Percentiles rank a stretch among this genome's conserved stretches.
These are phyloP conservation scores for Dacryopinax primogenitus DNA, from an alignment of 768 basidiomycete genomes.

Conservation along the genomic window DNA sequence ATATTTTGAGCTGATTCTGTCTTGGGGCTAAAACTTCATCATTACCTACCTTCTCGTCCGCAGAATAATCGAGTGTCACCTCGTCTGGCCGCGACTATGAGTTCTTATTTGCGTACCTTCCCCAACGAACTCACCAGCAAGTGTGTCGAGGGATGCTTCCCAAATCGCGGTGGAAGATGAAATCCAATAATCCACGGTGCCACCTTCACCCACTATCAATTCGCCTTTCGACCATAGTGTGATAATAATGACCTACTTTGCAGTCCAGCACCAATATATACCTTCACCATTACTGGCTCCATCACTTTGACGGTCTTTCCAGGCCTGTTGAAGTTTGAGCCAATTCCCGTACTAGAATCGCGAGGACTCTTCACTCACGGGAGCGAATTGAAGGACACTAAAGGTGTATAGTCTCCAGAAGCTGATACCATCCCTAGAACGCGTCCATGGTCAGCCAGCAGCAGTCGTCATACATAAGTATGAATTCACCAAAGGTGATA, in stretches of 20 bases:
- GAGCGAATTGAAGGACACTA: background rate
- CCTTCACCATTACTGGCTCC: background rate
- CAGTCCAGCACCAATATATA: background rate
- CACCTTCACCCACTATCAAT: background rate
- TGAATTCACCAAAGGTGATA: background rate
- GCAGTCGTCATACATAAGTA: background rate
- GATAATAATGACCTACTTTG: background rate
- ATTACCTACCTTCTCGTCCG: no score
- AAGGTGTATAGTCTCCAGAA: background rate
- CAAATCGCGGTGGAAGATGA: background rate
- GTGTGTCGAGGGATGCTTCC: background rate
- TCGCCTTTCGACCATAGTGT: background rate
- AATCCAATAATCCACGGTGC: background rate
- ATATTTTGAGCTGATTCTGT: no score
- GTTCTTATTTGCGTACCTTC: background rate
- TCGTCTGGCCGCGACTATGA: no score
- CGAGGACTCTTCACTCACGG: no score
- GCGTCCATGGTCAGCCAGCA: background rate
- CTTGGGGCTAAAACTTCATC: no score
- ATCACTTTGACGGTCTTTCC: background rate
- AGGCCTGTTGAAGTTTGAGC: background rate
- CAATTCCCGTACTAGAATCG: no score
- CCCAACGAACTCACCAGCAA: background rate
- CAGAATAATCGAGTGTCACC: no score
- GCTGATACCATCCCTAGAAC: background rate